Base-by-base conservation (phyloP, 2,329 filamentous ascomycete species). In the Mollisia scopiformis region DNA sequence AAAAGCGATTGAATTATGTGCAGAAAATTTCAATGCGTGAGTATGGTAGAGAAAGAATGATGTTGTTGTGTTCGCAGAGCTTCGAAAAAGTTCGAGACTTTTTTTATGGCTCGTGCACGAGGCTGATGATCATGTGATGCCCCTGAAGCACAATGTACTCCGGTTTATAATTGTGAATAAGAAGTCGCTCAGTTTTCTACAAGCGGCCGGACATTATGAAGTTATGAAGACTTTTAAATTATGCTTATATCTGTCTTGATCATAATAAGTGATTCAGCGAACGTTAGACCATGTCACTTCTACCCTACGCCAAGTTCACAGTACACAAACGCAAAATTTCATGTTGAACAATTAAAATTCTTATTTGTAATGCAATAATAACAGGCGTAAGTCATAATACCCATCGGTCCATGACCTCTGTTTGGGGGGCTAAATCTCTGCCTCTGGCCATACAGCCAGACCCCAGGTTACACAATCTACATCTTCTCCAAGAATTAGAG, bases 401-500 rank as follows among this genome's bases (percentile, higher is more conserved):
- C n/a, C 43, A 13, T 47, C 25, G 23, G 28, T 47, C 21, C 43
- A 27, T 27, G 43, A 47, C 14, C 43, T 27, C 43, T 47, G n/a
- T 21, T 11, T n/a, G 19, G n/a, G 10, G 23, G 43, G 2, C 16
- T 11, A 25, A 46, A 63, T 41, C 8, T 28, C 47, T 37, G 30
- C 47, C 21, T 37, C n/a, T 13, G 10, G 21, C 11, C 27, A 21
- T 13, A 14, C 8, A 25, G 7, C 19, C 19, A 46, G 11, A 47
- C 46, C 55, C 47, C 55, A 50, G 50, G 57, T 61, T 66, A 61
- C 67, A 70, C 68, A 69, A 67, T 70, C 67, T 70, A 69, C 59
- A 62, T 43, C 53, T 47, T 35, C 33, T 53, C 57, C 57, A 59
- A 53, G 50, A 35, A 61, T 57, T 62, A 43, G 30, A 62, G 39